Evolutionary conservation across 2,329 filamentous ascomycete species (phyloP).

Genomic region (Emydomyces testavorans): DNA sequence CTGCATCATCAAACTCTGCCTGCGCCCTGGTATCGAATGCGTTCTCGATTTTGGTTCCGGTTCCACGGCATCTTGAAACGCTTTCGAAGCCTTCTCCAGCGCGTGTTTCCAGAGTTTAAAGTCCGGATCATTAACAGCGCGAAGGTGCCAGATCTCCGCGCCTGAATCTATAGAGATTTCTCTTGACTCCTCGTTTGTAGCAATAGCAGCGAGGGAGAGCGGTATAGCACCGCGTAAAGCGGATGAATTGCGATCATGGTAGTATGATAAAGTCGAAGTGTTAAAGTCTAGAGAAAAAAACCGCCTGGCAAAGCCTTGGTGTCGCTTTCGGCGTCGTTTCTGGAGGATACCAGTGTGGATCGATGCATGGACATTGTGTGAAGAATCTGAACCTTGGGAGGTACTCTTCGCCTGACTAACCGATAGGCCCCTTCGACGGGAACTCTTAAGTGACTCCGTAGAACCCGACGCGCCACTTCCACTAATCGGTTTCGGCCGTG

Average conservation of each 20-base stretch:
- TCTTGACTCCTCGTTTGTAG: constrained; percentile 72
- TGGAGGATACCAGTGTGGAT: constrained; percentile 76
- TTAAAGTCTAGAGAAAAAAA: constrained; percentile 96
- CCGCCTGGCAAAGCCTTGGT: constrained; percentile 80
- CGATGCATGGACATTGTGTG: constrained; percentile 31
- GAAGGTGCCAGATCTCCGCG: constrained; percentile 91
- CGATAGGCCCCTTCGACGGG: constrained; percentile 16
- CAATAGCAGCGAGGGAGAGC: constrained; percentile 78
- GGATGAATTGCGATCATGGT: constrained; percentile 85
- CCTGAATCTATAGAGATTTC: constrained; percentile 97
- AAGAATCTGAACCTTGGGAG: constrained; percentile 20
- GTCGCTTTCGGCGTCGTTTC: constrained; percentile 85
- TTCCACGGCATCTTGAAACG: constrained; percentile 24
- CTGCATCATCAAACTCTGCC: constrained; percentile 30
- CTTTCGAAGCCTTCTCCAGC: constrained; percentile 66
- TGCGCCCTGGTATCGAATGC: constrained; percentile 18
- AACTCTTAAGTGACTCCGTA: constrained; percentile 40
- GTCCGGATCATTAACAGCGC: constrained; percentile 68
- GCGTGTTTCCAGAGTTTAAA: constrained; percentile 81
- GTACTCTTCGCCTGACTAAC: constrained; percentile 8
- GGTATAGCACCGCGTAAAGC: constrained; percentile 86
- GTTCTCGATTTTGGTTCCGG: constrained; percentile 25
- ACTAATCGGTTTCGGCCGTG: constrained; percentile 30
- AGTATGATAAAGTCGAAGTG: constrained; percentile 90
- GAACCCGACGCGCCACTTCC: constrained; percentile 36